Base-by-base conservation (phyloP, 495 filamentous ascomycete species). In the Tuber melanosporum region DNA sequence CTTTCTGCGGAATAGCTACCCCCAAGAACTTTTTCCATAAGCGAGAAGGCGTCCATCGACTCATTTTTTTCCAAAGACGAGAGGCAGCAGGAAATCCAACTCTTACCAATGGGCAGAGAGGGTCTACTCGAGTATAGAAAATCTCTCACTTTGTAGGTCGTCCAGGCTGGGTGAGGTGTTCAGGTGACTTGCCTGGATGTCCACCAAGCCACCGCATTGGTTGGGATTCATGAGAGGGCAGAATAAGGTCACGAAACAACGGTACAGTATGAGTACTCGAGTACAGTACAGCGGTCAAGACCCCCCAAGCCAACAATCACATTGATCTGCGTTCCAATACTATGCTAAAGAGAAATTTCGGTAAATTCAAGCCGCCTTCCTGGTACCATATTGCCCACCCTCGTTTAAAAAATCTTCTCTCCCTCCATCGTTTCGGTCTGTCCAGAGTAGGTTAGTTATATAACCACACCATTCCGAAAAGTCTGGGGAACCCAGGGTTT, bases 381-480 rank as follows among this genome's bases (percentile, higher is more conserved):
- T 66, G 57, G 57, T 62, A 62, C 26, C 52, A 66, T 32, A 66
- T n/a, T 17, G 47, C 49, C 26, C n/a, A 36, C 15, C 26, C 15
- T 26, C 26, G 32, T 32, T 26, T 66, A 66, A 36, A 7, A 36
- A 17, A 19, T 17, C 32, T 74, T 78, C 9, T 66, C 57, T 49
- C 77, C 77, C 45, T 80, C 78, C 17, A 76, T 70, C 14, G 66
- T 71, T 69, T 76, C 66, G 12, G 77, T 80, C 78, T 80, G 39
- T n/a, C 19, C 15, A 47, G 45, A 42, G 43, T 43, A 36, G 32
- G 47, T 78, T 73, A 78, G 70, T 39, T 3, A 36, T 36, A 32
- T 66, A 32, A 26, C 22, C 19, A 19, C 19, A 46, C 26, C 1
- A 26, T 9, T 15, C 36, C 10, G 41, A 43, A 45, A 26, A 45